Evolutionary conservation across 257 asterid species (phyloP).

Genomic region (Rhazya stricta): DNA sequence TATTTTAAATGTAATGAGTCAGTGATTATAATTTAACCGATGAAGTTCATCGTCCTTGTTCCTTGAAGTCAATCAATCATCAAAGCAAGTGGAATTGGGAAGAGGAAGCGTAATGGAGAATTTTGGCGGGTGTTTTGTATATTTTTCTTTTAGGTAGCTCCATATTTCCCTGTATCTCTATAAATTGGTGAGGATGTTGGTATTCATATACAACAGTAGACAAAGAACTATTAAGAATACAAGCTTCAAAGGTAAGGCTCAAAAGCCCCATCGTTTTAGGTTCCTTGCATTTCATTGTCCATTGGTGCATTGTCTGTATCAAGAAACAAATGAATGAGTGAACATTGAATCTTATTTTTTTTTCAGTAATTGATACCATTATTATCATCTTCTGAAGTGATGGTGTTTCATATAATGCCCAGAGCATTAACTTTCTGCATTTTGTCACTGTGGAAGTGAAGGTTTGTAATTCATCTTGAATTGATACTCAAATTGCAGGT

Average conservation of each 20-base stretch:
- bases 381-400: not conserved
- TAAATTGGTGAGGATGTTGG: not conserved
- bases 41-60: too few relatives aligned
- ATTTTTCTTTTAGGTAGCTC: not conserved
- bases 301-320: not conserved
- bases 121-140: not conserved
- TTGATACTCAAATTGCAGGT: conserved; percentile 8
- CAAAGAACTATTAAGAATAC: not conserved
- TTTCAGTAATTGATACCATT: not conserved
- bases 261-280: not conserved
- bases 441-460: not conserved
- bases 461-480: not conserved
- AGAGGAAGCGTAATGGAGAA: not conserved
- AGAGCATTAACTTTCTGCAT: not conserved
- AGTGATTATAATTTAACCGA: too few relatives aligned
- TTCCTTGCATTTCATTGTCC: not conserved
- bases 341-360: not conserved
- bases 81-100: not conserved
- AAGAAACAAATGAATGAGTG: not conserved
- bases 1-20: not conserved
- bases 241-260: not conserved
- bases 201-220: not conserved
- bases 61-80: too few relatives aligned
- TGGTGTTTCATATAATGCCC: not conserved
- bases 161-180: not conserved